phyloP scores from a whole-genome alignment of 768 basidiomycete species.

The Podaxis sp. region DNA sequence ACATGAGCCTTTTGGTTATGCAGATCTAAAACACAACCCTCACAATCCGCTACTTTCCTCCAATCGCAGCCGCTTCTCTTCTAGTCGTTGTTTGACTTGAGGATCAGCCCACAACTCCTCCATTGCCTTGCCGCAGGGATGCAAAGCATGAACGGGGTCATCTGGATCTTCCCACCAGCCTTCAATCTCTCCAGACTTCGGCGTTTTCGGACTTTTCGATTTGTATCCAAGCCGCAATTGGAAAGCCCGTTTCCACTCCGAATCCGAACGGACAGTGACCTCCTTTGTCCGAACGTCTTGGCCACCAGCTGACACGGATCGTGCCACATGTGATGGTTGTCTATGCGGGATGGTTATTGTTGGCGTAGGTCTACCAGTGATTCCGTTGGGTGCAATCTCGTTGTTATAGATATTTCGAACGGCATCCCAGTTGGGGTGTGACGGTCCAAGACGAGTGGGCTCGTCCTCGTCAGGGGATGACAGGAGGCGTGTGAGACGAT shows the following conservation, averaged over 20 bases:
- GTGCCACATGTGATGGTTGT: conserved; percentile 25
- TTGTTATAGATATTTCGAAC: conserved; percentile 25
- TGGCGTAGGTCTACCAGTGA: conserved; percentile 45
- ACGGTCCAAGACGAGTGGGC: conserved; percentile 52
- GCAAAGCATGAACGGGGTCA: conserved; percentile 74
- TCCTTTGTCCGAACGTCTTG: conserved; percentile 38
- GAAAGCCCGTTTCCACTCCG: conserved; percentile 71
- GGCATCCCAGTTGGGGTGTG: conserved; percentile 37
- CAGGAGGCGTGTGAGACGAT: conserved; percentile 63
- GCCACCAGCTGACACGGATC: conserved; percentile 19
- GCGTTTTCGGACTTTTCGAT: conserved; percentile 68
- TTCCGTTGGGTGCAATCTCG: conserved; percentile 26
- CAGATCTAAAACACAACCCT: conserved; percentile 36
- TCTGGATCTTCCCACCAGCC: conserved; percentile 88
- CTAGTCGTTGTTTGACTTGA: conserved; percentile 61
- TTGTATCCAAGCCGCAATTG: conserved; percentile 45
- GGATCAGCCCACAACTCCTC: conserved; percentile 73
- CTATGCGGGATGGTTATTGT: conserved; percentile 47
- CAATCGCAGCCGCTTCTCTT: conserved; percentile 64
- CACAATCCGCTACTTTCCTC: conserved; percentile 89
- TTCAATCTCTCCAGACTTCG: conserved; percentile 68
- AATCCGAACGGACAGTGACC: conserved; percentile 55
- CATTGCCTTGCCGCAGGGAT: conserved; percentile 66
- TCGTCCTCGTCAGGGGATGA: conserved; percentile 74
- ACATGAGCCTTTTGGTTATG: conserved; percentile 3